Evolutionary conservation across 2,329 filamentous ascomycete species (phyloP).

Genomic region (Trichoderma cornu-damae): DNA sequence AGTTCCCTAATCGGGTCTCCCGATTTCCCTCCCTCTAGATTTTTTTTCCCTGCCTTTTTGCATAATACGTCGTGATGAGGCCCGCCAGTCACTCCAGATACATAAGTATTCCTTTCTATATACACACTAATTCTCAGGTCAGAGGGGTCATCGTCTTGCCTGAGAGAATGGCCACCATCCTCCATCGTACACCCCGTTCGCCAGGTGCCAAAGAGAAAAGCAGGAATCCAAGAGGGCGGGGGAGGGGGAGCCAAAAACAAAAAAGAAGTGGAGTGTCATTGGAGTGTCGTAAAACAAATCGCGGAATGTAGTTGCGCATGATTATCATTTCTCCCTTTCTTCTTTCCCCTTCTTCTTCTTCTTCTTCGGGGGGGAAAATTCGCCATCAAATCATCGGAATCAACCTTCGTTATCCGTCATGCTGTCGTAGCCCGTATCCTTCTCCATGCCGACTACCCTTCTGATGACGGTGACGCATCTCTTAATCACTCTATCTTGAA

Average conservation of each 20-base stretch:
- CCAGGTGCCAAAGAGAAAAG: background rate
- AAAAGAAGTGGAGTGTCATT: background rate
- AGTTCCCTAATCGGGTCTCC: slow-evolving; percentile 3
- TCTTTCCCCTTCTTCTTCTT: background rate
- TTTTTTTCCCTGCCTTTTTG: slow-evolving; percentile 12
- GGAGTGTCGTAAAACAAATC: slow-evolving; percentile 6
- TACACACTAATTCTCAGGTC: slow-evolving; percentile 7
- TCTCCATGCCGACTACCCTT: slow-evolving; percentile 54
- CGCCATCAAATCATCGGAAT: background rate
- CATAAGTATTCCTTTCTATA: slow-evolving; percentile 9
- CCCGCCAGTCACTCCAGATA: slow-evolving; percentile 7
- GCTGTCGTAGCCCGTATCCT: slow-evolving; percentile 56
- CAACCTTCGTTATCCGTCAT: slow-evolving; percentile 47
- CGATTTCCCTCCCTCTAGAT: slow-evolving; percentile 8
- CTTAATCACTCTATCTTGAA: slow-evolving; percentile 52
- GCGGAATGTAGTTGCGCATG: background rate
- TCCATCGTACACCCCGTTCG: slow-evolving; percentile 4
- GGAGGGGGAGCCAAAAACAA: background rate
- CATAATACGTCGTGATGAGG: slow-evolving; percentile 14
- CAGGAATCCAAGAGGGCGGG: background rate
- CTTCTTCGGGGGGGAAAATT: too few species aligned
- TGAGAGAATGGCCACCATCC: background rate
- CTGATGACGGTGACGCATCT: slow-evolving; percentile 53
- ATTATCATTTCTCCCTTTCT: background rate
- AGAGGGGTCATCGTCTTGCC: background rate